Conservation (phyloP, 2,329 filamentous ascomycete genomes). For the Alternaria viburni region DNA sequence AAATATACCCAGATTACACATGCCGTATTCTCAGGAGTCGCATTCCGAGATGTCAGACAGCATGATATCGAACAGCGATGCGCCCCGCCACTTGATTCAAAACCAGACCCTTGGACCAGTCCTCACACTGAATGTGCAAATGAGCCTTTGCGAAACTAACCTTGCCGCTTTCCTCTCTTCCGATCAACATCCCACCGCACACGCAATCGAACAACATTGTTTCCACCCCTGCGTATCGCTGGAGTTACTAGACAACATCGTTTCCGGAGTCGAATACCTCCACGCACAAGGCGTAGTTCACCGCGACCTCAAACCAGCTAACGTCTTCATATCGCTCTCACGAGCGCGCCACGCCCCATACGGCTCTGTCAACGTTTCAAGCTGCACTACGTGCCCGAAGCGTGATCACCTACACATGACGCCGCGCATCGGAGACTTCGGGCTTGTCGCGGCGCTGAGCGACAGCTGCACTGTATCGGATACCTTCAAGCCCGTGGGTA, state of each 20-base stretch:
- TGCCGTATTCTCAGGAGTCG: constrained; percentile 26
- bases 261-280: constrained; percentile 70
- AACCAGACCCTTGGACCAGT: constrained; percentile 30
- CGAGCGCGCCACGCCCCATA: constrained; percentile 43
- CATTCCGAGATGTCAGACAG: constrained; percentile 34
- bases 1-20: constrained; percentile 49
- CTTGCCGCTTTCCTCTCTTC: constrained; percentile 63
- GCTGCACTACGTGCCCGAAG: constrained; percentile 54
- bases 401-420: constrained; percentile 54
- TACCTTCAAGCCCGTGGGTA: constrained; percentile 59
- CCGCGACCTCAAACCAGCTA: constrained; percentile 71
- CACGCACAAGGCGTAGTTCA: constrained; percentile 68
- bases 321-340: constrained; percentile 67
- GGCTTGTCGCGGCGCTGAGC: constrained; percentile 65
- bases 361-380: constrained; percentile 55
- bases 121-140: constrained; percentile 69
- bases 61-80: constrained; percentile 48
- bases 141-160: constrained; percentile 69
- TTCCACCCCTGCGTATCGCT: constrained; percentile 66
- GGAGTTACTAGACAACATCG: constrained; percentile 63
- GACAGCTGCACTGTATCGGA: constrained; percentile 32
- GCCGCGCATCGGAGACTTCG: constrained; percentile 72
- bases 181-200: constrained; percentile 16
- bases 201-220: constrained; percentile 58
- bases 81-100: constrained; percentile 30